Evolutionary conservation across 257 asterid genomes (phyloP).

Genomic region (Solanum neorickii): DNA sequence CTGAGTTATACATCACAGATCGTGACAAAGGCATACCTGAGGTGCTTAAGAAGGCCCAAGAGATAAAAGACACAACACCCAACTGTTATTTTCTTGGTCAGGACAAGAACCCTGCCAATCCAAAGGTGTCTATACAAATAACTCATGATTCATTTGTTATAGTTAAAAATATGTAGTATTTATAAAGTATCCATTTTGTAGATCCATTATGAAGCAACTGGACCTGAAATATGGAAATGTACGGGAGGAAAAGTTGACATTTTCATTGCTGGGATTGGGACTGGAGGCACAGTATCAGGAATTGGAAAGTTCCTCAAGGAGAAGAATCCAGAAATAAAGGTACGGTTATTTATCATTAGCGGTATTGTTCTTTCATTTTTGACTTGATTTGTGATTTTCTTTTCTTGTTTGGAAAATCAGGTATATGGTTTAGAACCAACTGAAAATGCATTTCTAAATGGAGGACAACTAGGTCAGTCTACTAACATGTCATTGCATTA

Average conservation of each 20-base stretch:
- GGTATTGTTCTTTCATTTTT: background rate
- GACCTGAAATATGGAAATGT: constrained; percentile 37
- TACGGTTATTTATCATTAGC: background rate
- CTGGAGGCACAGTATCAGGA: constrained; percentile 42
- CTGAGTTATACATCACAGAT: constrained; percentile 21
- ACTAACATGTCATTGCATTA: background rate
- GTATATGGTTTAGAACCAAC: constrained; percentile 34
- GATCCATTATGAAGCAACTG: constrained; percentile 40
- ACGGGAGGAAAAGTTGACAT: constrained; percentile 23
- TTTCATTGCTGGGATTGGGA: constrained; percentile 33
- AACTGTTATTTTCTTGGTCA: constrained; percentile 20
- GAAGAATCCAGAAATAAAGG: constrained; percentile 23
- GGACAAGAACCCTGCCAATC: constrained; percentile 29
- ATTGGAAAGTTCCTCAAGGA: constrained; percentile 34
- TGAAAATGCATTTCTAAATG: constrained; percentile 34
- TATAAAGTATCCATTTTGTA: background rate
- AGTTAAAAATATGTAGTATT: background rate
- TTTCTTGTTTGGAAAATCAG: background rate
- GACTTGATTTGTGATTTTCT: background rate
- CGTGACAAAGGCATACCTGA: constrained; percentile 20
- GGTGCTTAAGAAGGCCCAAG: constrained; percentile 13
- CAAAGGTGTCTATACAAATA: constrained; percentile 14
- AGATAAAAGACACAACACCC: constrained; percentile 20
- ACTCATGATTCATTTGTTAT: background rate
- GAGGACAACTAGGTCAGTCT: constrained; percentile 23